Base-by-base conservation (phyloP, 2,329 filamentous ascomycete genomes). In the Aspergillus luchuensis region DNA sequence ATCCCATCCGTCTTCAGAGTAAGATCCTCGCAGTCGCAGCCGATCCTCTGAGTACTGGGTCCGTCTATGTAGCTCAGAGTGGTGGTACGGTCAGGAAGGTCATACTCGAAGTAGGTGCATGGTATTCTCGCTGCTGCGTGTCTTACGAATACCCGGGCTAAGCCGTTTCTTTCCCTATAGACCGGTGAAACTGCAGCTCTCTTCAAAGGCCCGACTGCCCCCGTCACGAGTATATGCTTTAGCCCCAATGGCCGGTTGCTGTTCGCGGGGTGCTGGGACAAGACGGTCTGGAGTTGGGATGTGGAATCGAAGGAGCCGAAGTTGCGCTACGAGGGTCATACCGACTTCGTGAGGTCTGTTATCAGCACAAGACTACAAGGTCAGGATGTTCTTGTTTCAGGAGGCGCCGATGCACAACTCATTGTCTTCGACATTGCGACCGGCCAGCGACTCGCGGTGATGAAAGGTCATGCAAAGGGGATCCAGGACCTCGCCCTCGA, bases 211-310 rank as follows among this genome's bases (percentile, higher is more conserved):
- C 91, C 93, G 17, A 85, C 84, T 49, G 89, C 91, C 3, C 95
- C 95, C 1, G 81, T 97, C 8, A 94, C 91, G 8, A 91, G 89
- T 66, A 77, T 96, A 28, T 87, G 90, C 15, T 81, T 91, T 38
- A 88, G 87, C 13, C 74, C 80, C 4, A 79, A 79, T 25, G 82
- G 81, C 61, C 89, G 84, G 1, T 72, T 97, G 10, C 56, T 79
- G 25, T 97, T 92, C 75, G 92, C 92, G 23, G 94, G 93, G 36
- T 95, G 89, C 61, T 99, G 95, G 95, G 94, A 99, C 78, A 97
- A 96, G 79, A 84, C 87, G 19, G 85, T 98, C 60, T 97, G 92
- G 88, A 90, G 89, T 33, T 97, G 92, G 90, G 84, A 91, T 69
- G 79, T 89, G 33, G 79, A 82, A 17, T 86, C 86, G 3, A 81